Percentiles rank a stretch among this genome's conserved stretches.
Conservation (phyloP, 495 filamentous ascomycete species). For the Aspergillus sclerotiicarbonarius region DNA sequence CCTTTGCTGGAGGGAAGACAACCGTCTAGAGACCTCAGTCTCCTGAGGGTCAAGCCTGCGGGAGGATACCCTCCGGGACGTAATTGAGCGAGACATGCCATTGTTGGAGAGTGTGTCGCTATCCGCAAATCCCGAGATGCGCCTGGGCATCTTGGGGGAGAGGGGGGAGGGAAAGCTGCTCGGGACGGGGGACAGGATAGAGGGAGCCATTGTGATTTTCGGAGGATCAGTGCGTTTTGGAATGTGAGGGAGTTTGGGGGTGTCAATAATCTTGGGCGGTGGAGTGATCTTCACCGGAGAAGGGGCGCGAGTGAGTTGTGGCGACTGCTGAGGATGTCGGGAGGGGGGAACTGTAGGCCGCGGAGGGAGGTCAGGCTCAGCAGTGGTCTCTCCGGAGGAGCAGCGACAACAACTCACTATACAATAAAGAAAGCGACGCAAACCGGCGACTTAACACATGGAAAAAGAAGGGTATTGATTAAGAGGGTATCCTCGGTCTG, state of each 20-base stretch:
- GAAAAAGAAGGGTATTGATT: not conserved
- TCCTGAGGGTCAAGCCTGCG: constrained; percentile 21
- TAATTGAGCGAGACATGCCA: constrained; percentile 11
- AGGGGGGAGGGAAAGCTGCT: constrained; percentile 5
- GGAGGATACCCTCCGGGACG: constrained; percentile 19
- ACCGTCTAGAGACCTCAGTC: constrained; percentile 21
- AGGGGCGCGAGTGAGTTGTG: constrained; percentile 4
- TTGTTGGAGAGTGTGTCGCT: constrained; percentile 9
- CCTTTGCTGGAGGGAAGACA: constrained; percentile 20
- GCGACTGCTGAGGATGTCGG: constrained; percentile 10
- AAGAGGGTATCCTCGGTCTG: not conserved
- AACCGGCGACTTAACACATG: constrained; percentile 13
- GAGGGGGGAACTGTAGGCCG: constrained; percentile 11
- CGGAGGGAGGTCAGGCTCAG: constrained; percentile 12
- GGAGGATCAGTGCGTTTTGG: not conserved
- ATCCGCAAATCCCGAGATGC: constrained; percentile 10
- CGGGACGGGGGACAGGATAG: constrained; percentile 3
- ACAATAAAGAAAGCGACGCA: constrained; percentile 10
- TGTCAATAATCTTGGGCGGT: not conserved
- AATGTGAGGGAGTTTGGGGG: not conserved
- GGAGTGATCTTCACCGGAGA: not conserved
- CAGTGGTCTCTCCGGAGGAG: constrained; percentile 10
- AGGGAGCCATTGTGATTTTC: constrained; percentile 1
- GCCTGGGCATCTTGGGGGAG: constrained; percentile 5
- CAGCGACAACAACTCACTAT: constrained; percentile 11